Conservation (phyloP, 805 yeast species). For the Starmerella davenportii region DNA sequence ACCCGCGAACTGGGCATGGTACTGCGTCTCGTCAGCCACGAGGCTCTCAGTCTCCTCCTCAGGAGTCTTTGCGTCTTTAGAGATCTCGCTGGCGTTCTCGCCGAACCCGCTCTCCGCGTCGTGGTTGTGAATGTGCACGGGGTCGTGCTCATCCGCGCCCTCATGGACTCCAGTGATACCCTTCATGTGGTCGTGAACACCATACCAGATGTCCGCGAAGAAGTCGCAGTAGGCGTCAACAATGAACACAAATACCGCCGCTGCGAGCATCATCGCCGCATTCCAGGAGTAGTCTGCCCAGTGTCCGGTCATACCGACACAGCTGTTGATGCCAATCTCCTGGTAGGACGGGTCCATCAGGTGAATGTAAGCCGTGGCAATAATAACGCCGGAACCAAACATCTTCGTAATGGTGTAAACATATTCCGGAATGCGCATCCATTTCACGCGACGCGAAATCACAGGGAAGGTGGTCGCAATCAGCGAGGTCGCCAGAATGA, state of each 20-base stretch:
- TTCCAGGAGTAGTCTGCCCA: slow-evolving; percentile 42
- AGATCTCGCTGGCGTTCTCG: neutral
- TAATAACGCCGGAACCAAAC: slow-evolving; percentile 63
- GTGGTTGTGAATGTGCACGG: slow-evolving; percentile 5
- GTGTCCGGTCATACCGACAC: slow-evolving; percentile 29
- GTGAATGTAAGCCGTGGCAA: slow-evolving; percentile 62
- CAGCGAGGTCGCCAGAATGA: slow-evolving; percentile 34
- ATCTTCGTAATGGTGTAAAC: slow-evolving; percentile 25
- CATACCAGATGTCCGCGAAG: slow-evolving; percentile 22
- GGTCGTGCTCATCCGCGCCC: neutral
- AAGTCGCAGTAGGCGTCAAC: slow-evolving; percentile 33
- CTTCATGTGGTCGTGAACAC: slow-evolving; percentile 13
- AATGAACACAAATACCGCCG: slow-evolving; percentile 30
- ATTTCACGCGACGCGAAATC: slow-evolving; percentile 16
- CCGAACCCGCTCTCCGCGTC: neutral
- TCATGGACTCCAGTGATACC: slow-evolving; percentile 2
- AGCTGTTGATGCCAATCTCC: slow-evolving; percentile 21
- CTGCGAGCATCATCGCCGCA: slow-evolving; percentile 34
- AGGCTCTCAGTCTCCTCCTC: slow-evolving; percentile 3
- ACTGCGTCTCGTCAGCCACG: slow-evolving; percentile 7
- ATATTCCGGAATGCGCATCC: slow-evolving; percentile 18
- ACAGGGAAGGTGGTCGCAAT: slow-evolving; percentile 31
- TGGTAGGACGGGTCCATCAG: slow-evolving; percentile 29
- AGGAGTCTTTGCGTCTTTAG: neutral
- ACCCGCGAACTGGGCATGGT: slow-evolving; percentile 26